Base-by-base conservation (phyloP, 345 rosid genomes). In the Arabidopsis arenosa region DNA sequence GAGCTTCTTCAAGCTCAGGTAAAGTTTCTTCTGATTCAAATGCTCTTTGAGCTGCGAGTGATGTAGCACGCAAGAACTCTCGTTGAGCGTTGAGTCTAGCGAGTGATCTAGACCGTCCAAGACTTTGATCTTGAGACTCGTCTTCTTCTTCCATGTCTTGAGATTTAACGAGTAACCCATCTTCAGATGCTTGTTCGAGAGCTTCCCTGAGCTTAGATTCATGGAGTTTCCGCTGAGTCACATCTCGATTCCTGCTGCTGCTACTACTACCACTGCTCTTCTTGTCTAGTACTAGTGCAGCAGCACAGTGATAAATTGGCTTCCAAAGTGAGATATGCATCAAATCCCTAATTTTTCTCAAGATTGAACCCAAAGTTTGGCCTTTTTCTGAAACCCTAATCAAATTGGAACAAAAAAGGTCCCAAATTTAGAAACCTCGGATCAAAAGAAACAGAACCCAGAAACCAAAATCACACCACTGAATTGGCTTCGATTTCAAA, bases 291-390 rank as follows among this genome's bases (percentile, higher is more conserved):
- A 91, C 79, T 8, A 93, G 85, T 79, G 99, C 94, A 66, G 99
- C 92, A 79, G 97, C 97, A 81, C 99, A 91, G 84, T 91, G 96
- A 67, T 97, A 88, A 78, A 96, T 87, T 61, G 99, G 98, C 80
- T 96, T 96, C 99, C 99, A 96, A 76, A 91, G 83, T 78, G 96
- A 96, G 81, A 93, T 87, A 89, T 91, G 98, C 99, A 96, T 96
- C 74, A 67, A 73, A 66, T 41, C 45, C 73, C 68, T 48, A 21
- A 56, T 15, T 15, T 48, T 15, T 15, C 8, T n/a, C 48, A 44
- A 47, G 4, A 44, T 14, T 44, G 53, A 11, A 48, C 11, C 8
- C 54, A 49, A 17, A 51, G 55, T 51, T 18, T 49, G 36, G 26
- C 1, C 30, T 43, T 49, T 52, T 33, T 30, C 18, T 52, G 70